These are phyloP conservation scores for Aspergillus sp. DNA, from an alignment of 2,329 filamentous ascomycete genomes.

Conservation along the genomic window DNA sequence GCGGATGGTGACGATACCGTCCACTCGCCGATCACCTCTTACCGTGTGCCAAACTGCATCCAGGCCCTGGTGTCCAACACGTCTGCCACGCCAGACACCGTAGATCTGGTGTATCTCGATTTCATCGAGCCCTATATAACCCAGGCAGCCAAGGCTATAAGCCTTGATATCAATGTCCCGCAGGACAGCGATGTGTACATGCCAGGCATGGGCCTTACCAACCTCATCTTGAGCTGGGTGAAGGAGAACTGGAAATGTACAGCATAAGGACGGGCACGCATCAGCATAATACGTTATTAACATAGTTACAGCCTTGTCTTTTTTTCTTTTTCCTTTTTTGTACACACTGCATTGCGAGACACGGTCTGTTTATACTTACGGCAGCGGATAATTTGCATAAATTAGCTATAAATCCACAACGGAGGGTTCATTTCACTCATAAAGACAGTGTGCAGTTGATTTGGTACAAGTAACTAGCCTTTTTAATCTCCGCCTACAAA, in stretches of 20 bases:
- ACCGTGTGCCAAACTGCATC: constrained; percentile 74
- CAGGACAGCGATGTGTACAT: constrained; percentile 47
- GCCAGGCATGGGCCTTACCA: constrained; percentile 47
- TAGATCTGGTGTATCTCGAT: constrained; percentile 86
- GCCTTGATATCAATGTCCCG: constrained; percentile 41
- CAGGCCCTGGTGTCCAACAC: constrained; percentile 52
- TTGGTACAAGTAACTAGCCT: neutral
- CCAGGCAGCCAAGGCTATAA: constrained; percentile 59
- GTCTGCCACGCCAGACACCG: constrained; percentile 53
- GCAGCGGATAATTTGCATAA: too few species aligned
- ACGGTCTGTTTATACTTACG: neutral
- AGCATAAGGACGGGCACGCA: neutral
- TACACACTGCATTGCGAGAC: neutral
- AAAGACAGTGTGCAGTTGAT: neutral
- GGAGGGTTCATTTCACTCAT: neutral
- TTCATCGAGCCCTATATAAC: constrained; percentile 81
- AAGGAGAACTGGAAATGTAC: constrained; percentile 45
- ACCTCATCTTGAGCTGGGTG: constrained; percentile 54
- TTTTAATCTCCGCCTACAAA: constrained; percentile 49
- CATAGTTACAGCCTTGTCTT: neutral
- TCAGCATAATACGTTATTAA: neutral
- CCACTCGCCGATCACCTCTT: constrained; percentile 66
- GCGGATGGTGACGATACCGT: constrained; percentile 83
- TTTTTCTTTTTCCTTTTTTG: neutral
- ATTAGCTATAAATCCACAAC: neutral